phyloP scores from a whole-genome alignment of 345 rosid genomes.

The Pseudoturritis turrita region DNA sequence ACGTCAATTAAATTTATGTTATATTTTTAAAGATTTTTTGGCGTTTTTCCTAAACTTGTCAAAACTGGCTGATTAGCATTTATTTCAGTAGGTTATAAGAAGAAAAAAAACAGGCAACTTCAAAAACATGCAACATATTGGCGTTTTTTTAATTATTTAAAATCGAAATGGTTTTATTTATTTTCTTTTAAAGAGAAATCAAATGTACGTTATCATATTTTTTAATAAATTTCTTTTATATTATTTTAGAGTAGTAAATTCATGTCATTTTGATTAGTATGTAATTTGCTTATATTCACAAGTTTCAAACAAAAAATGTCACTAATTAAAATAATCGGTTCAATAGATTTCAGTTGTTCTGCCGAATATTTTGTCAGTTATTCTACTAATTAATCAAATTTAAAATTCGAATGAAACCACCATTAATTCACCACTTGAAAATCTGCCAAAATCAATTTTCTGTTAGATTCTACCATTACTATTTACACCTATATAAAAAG shows the following conservation, averaged over 20 bases:
- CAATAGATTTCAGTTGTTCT: background rate
- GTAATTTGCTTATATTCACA: background rate
- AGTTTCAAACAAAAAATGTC: background rate
- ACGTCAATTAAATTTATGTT: background rate
- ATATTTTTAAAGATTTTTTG: background rate
- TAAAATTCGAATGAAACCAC: background rate
- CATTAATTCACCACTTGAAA: background rate
- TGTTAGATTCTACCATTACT: background rate
- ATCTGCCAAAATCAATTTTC: background rate
- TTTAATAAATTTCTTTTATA: background rate
- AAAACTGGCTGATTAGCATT: background rate
- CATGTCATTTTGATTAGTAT: background rate
- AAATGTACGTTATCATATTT: background rate
- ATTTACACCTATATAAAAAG: background rate
- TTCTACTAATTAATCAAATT: background rate
- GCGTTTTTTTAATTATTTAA: background rate
- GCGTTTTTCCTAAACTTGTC: background rate
- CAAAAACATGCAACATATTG: background rate
- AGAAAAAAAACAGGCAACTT: background rate
- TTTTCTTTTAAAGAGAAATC: background rate
- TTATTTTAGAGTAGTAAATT: background rate
- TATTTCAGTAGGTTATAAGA: background rate
- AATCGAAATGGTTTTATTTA: no score
- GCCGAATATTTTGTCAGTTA: background rate
- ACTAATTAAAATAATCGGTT: background rate